These are phyloP conservation scores for Ceratocystis ficicola DNA, from an alignment of 2,329 filamentous ascomycete species.

Conservation along the genomic window DNA sequence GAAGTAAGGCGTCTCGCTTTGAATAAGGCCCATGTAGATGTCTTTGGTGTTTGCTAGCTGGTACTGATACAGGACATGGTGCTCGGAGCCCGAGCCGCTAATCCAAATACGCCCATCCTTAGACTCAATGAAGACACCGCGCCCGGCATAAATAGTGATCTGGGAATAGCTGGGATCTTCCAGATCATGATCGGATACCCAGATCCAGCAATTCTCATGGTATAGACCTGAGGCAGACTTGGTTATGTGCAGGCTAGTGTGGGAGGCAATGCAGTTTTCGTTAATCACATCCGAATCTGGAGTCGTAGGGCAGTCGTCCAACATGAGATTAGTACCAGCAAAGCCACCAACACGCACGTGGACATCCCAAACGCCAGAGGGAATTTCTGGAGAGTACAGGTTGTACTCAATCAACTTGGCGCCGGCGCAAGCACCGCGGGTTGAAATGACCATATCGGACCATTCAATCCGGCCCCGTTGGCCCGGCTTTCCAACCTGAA, in stretches of 20 bases:
- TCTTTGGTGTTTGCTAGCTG: conserved; percentile 49
- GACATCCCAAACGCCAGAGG: conserved; percentile 58
- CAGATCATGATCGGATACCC: conserved; percentile 43
- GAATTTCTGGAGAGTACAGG: conserved; percentile 37
- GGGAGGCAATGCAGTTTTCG: conserved; percentile 33
- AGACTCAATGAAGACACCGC: conserved; percentile 39
- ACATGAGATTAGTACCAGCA: conserved; percentile 55
- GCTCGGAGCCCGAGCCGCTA: conserved; percentile 53
- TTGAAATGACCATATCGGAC: conserved; percentile 60
- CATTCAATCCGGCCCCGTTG: conserved; percentile 56
- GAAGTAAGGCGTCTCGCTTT: conserved; percentile 61
- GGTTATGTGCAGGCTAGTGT: conserved; percentile 36
- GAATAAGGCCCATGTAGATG: conserved; percentile 51
- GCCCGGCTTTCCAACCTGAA: conserved; percentile 53
- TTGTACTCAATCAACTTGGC: conserved; percentile 66
- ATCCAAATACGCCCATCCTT: conserved; percentile 40
- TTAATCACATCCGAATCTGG: conserved; percentile 26
- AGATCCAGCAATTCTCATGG: conserved; percentile 37
- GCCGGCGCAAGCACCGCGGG: conserved; percentile 52
- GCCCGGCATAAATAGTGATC: conserved; percentile 41
- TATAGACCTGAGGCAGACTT: conserved; percentile 31
- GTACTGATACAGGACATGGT: conserved; percentile 57
- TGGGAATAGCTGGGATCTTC: conserved; percentile 38
- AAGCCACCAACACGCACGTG: conserved; percentile 65
- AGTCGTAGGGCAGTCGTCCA: conserved; percentile 52